Conservation (phyloP, 331 rosid genomes). For the Acacia concinna region DNA sequence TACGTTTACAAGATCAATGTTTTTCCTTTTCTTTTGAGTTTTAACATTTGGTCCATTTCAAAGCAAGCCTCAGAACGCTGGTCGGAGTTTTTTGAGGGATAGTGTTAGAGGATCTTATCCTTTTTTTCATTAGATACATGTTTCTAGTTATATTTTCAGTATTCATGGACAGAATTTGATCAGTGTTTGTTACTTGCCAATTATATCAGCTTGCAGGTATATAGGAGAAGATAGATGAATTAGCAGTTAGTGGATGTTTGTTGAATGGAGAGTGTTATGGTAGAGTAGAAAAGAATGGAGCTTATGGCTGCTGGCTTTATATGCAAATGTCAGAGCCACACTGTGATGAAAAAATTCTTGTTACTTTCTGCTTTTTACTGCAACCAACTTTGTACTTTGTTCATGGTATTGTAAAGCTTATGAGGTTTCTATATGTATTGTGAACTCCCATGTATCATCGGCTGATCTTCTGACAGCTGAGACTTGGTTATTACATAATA, state of each 20-base stretch:
- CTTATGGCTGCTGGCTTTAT: conserved; percentile 36
- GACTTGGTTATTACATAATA: conserved; percentile 20
- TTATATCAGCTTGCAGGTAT: conserved; percentile 50
- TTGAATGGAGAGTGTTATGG: conserved; percentile 12
- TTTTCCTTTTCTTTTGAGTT: neutral
- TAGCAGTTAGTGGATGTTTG: conserved; percentile 36
- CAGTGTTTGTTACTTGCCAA: neutral
- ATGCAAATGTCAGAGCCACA: conserved; percentile 43
- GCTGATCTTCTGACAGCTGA: conserved; percentile 38
- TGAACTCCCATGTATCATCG: conserved; percentile 26
- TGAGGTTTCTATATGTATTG: conserved; percentile 13
- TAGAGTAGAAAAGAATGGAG: conserved; percentile 30
- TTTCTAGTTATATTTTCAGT: neutral
- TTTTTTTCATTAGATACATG: neutral
- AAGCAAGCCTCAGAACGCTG: neutral
- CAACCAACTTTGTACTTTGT: conserved; percentile 31
- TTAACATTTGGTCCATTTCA: neutral
- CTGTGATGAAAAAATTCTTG: conserved; percentile 26
- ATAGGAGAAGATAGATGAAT: conserved; percentile 48
- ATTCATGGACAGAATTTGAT: conserved; percentile 2
- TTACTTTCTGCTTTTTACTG: conserved; percentile 32
- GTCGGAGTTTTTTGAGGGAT: neutral
- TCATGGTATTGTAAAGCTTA: conserved; percentile 27
- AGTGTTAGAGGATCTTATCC: neutral
- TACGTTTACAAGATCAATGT: neutral